These are phyloP conservation scores for Penstemon newberryi DNA, from an alignment of 257 asterid genomes.

Conservation along the genomic window DNA sequence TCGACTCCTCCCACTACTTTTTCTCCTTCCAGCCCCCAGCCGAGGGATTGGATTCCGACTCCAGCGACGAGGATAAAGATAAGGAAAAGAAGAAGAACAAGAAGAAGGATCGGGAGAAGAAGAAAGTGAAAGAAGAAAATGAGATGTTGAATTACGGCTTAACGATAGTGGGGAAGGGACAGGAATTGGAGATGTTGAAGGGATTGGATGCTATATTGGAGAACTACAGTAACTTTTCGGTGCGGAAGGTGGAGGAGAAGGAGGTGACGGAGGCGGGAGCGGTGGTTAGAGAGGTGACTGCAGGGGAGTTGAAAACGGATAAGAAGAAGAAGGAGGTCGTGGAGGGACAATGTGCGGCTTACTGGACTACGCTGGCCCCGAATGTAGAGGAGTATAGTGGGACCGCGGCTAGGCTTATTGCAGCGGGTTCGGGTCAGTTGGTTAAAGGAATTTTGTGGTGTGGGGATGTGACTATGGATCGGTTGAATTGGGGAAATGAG, in stretches of 20 bases:
- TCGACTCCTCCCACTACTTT: slow-evolving; percentile 79
- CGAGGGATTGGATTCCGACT: slow-evolving; percentile 35
- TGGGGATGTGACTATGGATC: slow-evolving; percentile 85
- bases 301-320: slow-evolving; percentile 54
- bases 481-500: slow-evolving; percentile 80
- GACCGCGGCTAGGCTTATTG: slow-evolving; percentile 80
- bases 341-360: slow-evolving; percentile 84
- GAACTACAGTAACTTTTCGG: slow-evolving; percentile 58
- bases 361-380: slow-evolving; percentile 96
- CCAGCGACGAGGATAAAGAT: slow-evolving; percentile 51
- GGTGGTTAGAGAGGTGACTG: slow-evolving; percentile 50
- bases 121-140: slow-evolving; percentile 27
- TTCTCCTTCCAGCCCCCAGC: slow-evolving; percentile 61
- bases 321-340: slow-evolving; percentile 64
- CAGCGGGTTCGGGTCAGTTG: slow-evolving; percentile 86
- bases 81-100: slow-evolving; percentile 21
- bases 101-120: slow-evolving; percentile 7
- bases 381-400: slow-evolving; percentile 97
- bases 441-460: slow-evolving; percentile 94
- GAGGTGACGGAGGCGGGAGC: slow-evolving; percentile 46
- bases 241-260: slow-evolving; percentile 64
- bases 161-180: slow-evolving; percentile 71
- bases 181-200: slow-evolving; percentile 51
- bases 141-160: slow-evolving; percentile 74
- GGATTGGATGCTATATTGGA: slow-evolving; percentile 64